These are phyloP conservation scores for Coprinopsis marcescibilis DNA, from an alignment of 768 basidiomycete species.

Conservation along the genomic window DNA sequence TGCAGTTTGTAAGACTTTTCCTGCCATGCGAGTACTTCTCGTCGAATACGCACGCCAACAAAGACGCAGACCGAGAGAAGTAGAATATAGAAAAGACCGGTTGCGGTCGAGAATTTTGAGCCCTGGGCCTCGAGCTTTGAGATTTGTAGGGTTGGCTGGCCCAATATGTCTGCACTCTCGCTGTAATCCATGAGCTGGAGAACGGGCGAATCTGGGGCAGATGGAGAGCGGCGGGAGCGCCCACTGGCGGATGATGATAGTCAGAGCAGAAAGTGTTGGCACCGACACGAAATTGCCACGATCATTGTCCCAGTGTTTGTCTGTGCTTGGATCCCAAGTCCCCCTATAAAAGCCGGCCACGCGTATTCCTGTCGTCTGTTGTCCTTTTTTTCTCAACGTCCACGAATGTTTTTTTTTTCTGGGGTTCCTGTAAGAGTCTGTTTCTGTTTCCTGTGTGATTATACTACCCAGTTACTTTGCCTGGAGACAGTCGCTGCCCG, in stretches of 20 bases:
- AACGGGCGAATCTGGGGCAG: slow-evolving; percentile 28
- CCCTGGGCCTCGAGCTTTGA: slow-evolving; percentile 20
- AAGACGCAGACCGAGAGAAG: slow-evolving; percentile 33
- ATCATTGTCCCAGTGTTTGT: slow-evolving; percentile 25
- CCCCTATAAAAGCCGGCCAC: slow-evolving; percentile 14
- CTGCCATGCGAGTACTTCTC: slow-evolving; percentile 47
- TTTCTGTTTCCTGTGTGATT: slow-evolving; percentile 16
- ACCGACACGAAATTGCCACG: slow-evolving; percentile 5
- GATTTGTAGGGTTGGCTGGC: slow-evolving; percentile 42
- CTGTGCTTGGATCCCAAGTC: slow-evolving; percentile 20
- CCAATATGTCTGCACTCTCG: slow-evolving; percentile 69
- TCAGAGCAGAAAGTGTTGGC: background rate
- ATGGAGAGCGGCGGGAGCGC: slow-evolving; percentile 21
- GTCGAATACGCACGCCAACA: slow-evolving; percentile 34
- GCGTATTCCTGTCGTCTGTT: slow-evolving; percentile 10
- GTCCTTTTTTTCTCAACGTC: slow-evolving; percentile 8
- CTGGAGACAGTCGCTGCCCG: slow-evolving; percentile 65
- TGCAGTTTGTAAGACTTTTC: slow-evolving; percentile 65
- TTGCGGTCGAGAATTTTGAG: slow-evolving; percentile 35
- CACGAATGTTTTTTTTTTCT: slow-evolving; percentile 12
- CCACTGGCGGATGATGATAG: slow-evolving; percentile 13
- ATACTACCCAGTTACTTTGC: slow-evolving; percentile 68
- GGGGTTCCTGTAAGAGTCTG: slow-evolving; percentile 9
- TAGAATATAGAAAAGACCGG: slow-evolving; percentile 29
- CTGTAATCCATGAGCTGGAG: slow-evolving; percentile 46